phyloP scores from a whole-genome alignment of 108 stramenopile genomes.

The Fistulifera pelliculosa region DNA sequence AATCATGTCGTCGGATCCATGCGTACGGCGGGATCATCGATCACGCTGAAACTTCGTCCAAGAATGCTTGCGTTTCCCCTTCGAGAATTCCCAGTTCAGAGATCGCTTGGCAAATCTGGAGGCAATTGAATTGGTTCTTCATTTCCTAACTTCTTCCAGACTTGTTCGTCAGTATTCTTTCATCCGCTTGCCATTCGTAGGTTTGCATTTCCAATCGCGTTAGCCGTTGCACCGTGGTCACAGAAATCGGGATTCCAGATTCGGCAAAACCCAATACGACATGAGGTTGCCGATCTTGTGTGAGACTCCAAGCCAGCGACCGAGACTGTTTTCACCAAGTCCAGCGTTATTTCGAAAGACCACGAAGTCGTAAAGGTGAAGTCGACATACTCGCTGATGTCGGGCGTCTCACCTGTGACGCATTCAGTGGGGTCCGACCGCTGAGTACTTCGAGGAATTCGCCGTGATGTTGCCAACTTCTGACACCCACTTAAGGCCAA shows the following conservation, averaged over 20 bases:
- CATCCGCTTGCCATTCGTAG: conserved; percentile 1
- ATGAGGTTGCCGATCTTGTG: conserved; percentile 18
- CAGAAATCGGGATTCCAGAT: neutral
- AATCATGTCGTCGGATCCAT: neutral
- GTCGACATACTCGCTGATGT: conserved; percentile 31
- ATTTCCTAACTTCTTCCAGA: neutral
- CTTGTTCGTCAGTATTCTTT: neutral
- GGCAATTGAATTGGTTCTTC: neutral
- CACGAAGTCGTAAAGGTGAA: conserved; percentile 28
- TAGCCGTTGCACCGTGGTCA: conserved; percentile 6
- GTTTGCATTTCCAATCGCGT: conserved; percentile 18
- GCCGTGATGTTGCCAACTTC: conserved; percentile 5
- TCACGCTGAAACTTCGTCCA: neutral
- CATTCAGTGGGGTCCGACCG: conserved; percentile 5
- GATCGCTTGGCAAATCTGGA: too few species aligned
- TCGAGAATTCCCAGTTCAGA: too few species aligned
- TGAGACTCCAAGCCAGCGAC: conserved; percentile 20
- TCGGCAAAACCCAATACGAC: conserved; percentile 21
- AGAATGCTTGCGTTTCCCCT: neutral
- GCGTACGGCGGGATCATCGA: conserved; percentile 7
- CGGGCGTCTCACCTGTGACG: conserved; percentile 25
- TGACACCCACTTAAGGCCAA: conserved; percentile 9
- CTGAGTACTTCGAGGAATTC: conserved; percentile 5
- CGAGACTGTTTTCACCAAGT: conserved; percentile 9
- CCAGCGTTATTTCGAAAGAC: conserved; percentile 11